A percentile compares a stretch with the other conserved stretches of the same genome.
phyloP scores from a whole-genome alignment of 2,329 filamentous ascomycete genomes.

The Aspergillus spinulosporus region DNA sequence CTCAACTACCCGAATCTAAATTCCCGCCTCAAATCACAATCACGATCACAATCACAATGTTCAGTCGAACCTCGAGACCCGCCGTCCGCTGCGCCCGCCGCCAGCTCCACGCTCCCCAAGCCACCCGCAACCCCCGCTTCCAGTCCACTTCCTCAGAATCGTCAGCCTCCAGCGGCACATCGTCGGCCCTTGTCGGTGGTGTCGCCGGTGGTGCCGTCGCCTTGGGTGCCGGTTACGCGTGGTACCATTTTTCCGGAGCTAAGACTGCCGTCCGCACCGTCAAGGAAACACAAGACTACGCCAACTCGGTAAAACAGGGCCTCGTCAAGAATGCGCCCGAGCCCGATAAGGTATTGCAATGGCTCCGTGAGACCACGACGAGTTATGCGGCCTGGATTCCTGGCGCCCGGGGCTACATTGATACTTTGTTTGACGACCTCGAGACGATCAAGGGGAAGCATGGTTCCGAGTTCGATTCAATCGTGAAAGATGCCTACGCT shows the following conservation, averaged over 20 bases:
- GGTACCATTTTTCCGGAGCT: conserved; percentile 56
- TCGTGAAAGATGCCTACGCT: conserved; percentile 66
- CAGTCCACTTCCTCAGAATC: conserved; percentile 30
- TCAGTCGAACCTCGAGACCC: conserved; percentile 10
- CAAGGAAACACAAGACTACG: conserved; percentile 60
- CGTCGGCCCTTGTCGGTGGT: conserved; percentile 46
- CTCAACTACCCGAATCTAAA: neutral
- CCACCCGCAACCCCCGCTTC: conserved; percentile 24
- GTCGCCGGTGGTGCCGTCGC: conserved; percentile 52
- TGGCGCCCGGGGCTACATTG: conserved; percentile 67
- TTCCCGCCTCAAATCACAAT: neutral
- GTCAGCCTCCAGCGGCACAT: conserved; percentile 18
- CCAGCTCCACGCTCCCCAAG: conserved; percentile 8
- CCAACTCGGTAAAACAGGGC: conserved; percentile 60
- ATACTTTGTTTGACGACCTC: conserved; percentile 68
- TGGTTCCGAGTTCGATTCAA: conserved; percentile 67
- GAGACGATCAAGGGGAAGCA: conserved; percentile 68
- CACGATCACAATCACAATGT: conserved; percentile 1
- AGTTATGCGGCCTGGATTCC: conserved; percentile 72
- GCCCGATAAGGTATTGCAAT: conserved; percentile 65
- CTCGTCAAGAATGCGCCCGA: conserved; percentile 64
- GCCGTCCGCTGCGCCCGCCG: conserved; percentile 9
- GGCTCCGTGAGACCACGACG: conserved; percentile 65
- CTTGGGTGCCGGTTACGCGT: conserved; percentile 51
- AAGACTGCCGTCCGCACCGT: conserved; percentile 51